phyloP scores from a whole-genome alignment of 768 basidiomycete species.

The Rhizopogon vesiculosus region DNA sequence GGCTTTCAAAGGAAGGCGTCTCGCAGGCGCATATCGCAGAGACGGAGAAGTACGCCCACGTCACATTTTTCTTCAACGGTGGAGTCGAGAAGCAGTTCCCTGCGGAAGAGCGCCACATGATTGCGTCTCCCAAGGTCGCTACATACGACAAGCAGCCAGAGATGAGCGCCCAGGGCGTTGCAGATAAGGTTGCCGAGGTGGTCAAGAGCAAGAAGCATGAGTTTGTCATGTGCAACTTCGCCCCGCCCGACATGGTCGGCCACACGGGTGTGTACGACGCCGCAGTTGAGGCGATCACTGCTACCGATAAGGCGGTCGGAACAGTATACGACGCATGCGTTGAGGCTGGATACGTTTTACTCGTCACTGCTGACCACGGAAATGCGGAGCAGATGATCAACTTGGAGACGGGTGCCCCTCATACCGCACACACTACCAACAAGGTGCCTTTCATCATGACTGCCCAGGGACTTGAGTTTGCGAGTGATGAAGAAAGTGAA shows the following conservation, averaged over 20 bases:
- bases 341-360: conserved; percentile 79
- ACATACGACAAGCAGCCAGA: conserved; percentile 90
- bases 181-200: conserved; percentile 88
- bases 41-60: conserved; percentile 97
- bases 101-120: conserved; percentile 79
- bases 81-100: conserved; percentile 91
- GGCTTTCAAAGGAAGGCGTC: conserved; percentile 72
- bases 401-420: conserved; percentile 75
- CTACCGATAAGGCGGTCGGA: conserved; percentile 88
- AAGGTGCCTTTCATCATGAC: conserved; percentile 86
- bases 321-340: conserved; percentile 84
- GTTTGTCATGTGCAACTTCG: conserved; percentile 98
- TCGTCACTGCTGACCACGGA: conserved; percentile 91
- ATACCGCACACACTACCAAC: conserved; percentile 91
- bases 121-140: conserved; percentile 88
- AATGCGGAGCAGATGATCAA: conserved; percentile 96
- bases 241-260: conserved; percentile 96
- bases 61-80: conserved; percentile 98
- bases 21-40: conserved; percentile 94
- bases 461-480: conserved; percentile 54
- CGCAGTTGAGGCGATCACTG: conserved; percentile 80
- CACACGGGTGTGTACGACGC: conserved; percentile 92
- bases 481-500: conserved; percentile 43
- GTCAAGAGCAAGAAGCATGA: conserved; percentile 66
- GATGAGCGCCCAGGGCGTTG: conserved; percentile 87